These are phyloP conservation scores for Pterocarpus macrocarpus DNA, from an alignment of 306 rosid genomes.

Conservation along the genomic window DNA sequence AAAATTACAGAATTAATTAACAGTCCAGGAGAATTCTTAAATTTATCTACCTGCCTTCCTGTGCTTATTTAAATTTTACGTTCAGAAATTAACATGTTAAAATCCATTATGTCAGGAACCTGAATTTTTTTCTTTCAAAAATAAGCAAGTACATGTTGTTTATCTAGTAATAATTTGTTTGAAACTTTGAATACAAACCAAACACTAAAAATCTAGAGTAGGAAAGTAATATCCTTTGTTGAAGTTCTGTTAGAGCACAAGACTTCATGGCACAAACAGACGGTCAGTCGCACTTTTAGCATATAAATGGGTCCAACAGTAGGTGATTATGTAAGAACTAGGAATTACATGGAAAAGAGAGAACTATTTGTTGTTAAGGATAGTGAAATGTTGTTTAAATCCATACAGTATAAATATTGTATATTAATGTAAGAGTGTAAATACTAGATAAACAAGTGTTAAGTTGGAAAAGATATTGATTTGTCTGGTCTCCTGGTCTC, in stretches of 20 bases:
- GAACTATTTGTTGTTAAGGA: slow-evolving; percentile 7
- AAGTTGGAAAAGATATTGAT: too few species aligned
- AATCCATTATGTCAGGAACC: not conserved
- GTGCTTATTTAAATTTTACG: not conserved
- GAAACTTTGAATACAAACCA: not conserved
- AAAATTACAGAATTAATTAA: not conserved
- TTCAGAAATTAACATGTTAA: not conserved
- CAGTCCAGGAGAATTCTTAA: not conserved
- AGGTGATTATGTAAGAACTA: not conserved
- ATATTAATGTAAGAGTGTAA: not conserved
- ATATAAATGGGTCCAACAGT: not conserved
- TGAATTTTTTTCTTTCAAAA: not conserved
- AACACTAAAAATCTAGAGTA: not conserved
- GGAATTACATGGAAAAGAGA: not conserved
- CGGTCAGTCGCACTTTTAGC: not conserved
- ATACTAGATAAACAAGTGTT: too few species aligned
- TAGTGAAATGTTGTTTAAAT: not conserved
- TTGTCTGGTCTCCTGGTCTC: too few species aligned
- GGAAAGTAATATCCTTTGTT: not conserved
- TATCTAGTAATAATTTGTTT: not conserved
- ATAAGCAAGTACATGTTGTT: not conserved
- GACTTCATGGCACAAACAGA: not conserved
- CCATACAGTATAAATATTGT: not conserved
- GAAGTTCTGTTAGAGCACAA: not conserved
- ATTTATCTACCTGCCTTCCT: not conserved